Percentiles rank a stretch among this genome's conserved stretches.
Conservation (phyloP, 306 rosid genomes). For the Quercus robur region DNA sequence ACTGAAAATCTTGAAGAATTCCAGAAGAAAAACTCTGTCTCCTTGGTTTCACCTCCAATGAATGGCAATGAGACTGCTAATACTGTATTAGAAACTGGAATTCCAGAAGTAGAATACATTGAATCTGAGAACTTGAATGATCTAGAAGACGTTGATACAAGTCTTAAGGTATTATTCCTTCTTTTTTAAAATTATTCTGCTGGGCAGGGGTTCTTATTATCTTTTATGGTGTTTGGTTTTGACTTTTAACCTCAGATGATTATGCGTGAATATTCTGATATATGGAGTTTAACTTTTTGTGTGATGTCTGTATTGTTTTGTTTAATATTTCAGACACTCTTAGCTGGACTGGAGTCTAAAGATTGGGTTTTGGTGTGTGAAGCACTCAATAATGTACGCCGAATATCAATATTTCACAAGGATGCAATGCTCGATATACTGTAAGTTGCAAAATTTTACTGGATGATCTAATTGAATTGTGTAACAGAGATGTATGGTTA, state of each 20-base stretch:
- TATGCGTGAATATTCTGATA: background rate
- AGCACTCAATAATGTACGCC: constrained; percentile 80
- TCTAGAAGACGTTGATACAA: constrained; percentile 60
- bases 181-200: background rate
- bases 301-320: constrained; percentile 12
- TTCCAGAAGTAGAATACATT: constrained; percentile 78
- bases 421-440: constrained; percentile 65
- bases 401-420: constrained; percentile 74
- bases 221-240: background rate
- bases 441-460: constrained; percentile 48
- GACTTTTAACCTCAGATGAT: background rate
- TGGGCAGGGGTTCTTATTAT: background rate
- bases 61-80: constrained; percentile 57
- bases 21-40: constrained; percentile 42
- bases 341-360: constrained; percentile 76
- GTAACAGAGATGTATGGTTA: background rate
- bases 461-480: background rate
- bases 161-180: constrained; percentile 63
- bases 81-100: constrained; percentile 49
- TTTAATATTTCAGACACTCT: constrained; percentile 61
- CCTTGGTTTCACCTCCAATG: constrained; percentile 41
- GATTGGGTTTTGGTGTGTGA: constrained; percentile 87
- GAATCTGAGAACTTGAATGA: constrained; percentile 84
- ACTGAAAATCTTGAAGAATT: constrained; percentile 57
- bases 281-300: background rate